Evolutionary conservation across 2,329 filamentous ascomycete genomes (phyloP).

Genomic region (Claviceps capensis): DNA sequence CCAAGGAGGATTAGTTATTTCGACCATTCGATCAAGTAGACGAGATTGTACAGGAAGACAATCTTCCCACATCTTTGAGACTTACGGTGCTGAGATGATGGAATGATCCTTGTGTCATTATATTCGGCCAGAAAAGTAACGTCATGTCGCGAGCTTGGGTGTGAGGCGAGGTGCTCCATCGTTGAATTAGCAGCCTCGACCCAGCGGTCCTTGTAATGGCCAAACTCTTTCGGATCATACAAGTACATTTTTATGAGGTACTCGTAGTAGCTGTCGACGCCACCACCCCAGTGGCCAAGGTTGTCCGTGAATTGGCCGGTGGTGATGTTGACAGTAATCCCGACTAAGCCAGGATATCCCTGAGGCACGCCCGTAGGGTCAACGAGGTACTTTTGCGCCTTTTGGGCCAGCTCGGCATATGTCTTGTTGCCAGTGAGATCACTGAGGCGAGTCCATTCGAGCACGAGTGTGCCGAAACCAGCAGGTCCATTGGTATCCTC

Average conservation of each 20-base stretch:
- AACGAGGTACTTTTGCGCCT: conserved; percentile 58
- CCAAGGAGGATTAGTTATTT: background rate
- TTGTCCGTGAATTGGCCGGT: conserved; percentile 55
- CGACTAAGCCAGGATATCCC: conserved; percentile 66
- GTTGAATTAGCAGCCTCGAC: conserved; percentile 60
- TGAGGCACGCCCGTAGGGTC: conserved; percentile 43
- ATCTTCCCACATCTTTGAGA: conserved; percentile 1
- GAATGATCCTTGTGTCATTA: conserved; percentile 27
- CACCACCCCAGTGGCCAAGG: conserved; percentile 61
- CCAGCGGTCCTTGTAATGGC: conserved; percentile 59
- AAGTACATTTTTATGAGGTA: conserved; percentile 87
- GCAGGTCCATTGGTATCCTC: conserved; percentile 55
- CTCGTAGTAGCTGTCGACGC: conserved; percentile 73
- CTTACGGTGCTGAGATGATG: conserved; percentile 38
- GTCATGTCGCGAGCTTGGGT: conserved; percentile 51
- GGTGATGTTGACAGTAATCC: conserved; percentile 48
- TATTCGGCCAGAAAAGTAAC: conserved; percentile 58
- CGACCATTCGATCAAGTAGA: no score
- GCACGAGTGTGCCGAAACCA: conserved; percentile 60
- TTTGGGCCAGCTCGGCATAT: conserved; percentile 54
- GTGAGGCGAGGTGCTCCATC: conserved; percentile 55
- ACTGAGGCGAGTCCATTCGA: conserved; percentile 73
- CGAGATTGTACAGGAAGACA: no score
- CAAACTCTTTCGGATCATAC: conserved; percentile 55
- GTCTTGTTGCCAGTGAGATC: conserved; percentile 56